Base-by-base conservation (phyloP, 495 filamentous ascomycete genomes). In the Penicillium cosmopolitanum region DNA sequence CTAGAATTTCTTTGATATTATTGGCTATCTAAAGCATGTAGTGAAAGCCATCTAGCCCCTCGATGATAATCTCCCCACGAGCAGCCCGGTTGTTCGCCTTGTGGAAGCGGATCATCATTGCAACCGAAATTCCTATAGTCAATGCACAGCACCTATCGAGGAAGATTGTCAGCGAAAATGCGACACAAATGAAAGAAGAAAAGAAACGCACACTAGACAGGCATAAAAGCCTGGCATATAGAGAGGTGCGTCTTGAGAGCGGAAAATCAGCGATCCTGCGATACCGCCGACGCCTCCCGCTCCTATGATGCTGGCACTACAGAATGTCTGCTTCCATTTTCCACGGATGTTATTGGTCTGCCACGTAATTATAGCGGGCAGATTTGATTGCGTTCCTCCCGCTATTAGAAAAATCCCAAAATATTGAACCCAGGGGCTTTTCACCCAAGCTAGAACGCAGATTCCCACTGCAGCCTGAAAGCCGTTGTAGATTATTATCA, bases 321-420 rank as follows among this genome's bases (percentile, higher is more conserved):
- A 71, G 46, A 87, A 79, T 2, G 83, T 82, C 7, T 83, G 77
- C 55, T 82, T 84, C 82, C 82, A 85, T 62, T 86, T 82, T 5
- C 83, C 83, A 13, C 78, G 80, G 61, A 85, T 80, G 57, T 86
- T 85, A 62, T 84, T 85, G 1, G 81, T 74, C 64, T 87, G 84
- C 67, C 83, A 85, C 2, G 82, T 75, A 67, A 87, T 59, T 7
- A 70, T 62, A 3, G 65, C 63, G 11, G 68, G 84, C 21, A 84
- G 71, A 63, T 84, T 85, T 19, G 83, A 75, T 67, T 86, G 85
- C 53, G 71, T 73, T 28, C 75, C 77, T 78, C 73, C n/a, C 2
- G 36, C 36, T 38, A 38, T 13, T 12, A 87, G 68, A 71, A 87
- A 87, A 46, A 84, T 78, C 44, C 84, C 84, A 58, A 86, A 84